A percentile compares a stretch with the other conserved stretches of the same genome.
Evolutionary conservation across 148 eudicot genomes (phyloP).

Genomic region (Silene conica): DNA sequence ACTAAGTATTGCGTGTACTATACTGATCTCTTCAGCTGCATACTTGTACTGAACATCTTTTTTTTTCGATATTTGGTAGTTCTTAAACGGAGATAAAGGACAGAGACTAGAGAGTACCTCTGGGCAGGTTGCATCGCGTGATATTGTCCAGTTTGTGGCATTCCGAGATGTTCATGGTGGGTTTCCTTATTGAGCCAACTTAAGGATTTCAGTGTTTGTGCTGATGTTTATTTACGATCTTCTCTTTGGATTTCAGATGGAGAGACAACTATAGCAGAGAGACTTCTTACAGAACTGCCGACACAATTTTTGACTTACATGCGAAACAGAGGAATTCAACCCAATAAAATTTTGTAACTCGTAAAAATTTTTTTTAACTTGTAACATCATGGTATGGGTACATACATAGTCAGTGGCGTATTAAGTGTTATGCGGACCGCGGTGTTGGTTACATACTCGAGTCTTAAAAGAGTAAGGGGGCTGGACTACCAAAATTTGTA

Average conservation of each 20-base stretch:
- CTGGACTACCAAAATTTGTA: neutral
- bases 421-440: too few species aligned
- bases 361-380: too few species aligned
- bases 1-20: too few species aligned
- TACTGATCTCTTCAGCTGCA: too few species aligned
- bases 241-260: conserved; percentile 56
- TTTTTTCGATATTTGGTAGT: conserved; percentile 29
- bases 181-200: conserved; percentile 13
- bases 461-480: too few species aligned
- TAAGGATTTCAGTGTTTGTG: neutral
- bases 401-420: too few species aligned
- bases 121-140: conserved; percentile 86
- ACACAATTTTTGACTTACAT: conserved; percentile 83
- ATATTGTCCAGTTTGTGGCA: conserved; percentile 96
- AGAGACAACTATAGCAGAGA: conserved; percentile 72
- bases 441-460: too few species aligned
- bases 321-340: conserved; percentile 68
- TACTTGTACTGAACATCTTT: neutral
- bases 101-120: conserved; percentile 83
- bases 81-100: conserved; percentile 82
- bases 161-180: conserved; percentile 83
- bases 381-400: too few species aligned
- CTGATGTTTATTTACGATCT: neutral
- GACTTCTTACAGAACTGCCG: conserved; percentile 89
- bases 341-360: conserved; percentile 27